Evolutionary conservation across 2,329 filamentous ascomycete genomes (phyloP), one percentile per base, ranked within the genome.

Genomic region (Endocalyx cinctus): DNA sequence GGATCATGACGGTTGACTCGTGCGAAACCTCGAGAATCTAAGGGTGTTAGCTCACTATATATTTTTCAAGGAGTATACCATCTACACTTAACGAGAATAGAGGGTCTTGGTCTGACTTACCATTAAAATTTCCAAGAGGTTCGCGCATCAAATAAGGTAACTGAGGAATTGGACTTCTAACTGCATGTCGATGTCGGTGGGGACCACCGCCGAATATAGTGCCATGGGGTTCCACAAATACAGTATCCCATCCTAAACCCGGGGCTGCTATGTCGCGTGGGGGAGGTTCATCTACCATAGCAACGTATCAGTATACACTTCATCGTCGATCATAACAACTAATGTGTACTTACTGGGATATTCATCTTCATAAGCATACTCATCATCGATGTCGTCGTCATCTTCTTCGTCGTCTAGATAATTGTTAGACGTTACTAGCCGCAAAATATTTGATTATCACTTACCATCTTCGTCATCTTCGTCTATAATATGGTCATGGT

Each of bases 351-450:
- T 65, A 77, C 73, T 64, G 37, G 72, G 67, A 57, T 73, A 77
- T 19, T 71, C 70, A 16, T 76, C 73, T 39, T 79, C 75, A 40
- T 77, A 80, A 38, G 74, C 65, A 48, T 78, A 79, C 34, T 79
- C 74, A 31, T 87, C 83, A 27, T 81, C 80, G 46, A 84, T 73
- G 18, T 79, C 77, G 15, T 82, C 82, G 13, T 84, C 81, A 29
- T 87, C 85, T 5, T 77, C 74, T 5, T 74, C 72, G 25, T 69
- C 67, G 32, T 69, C 59, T 61, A 28, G 14, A 26, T 18, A n/a
- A 31, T 50, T 31, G 55, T 57, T 42, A 53, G 45, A 30, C 31
- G 25, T 18, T 14, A n/a, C 3, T 14, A 25, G 35, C 27, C n/a
- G 20, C 19, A 17, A 37, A 22, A 13, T 13, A 5, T 10, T 38